phyloP scores from a whole-genome alignment of 768 basidiomycete genomes.

The Coprinopsis sp. region DNA sequence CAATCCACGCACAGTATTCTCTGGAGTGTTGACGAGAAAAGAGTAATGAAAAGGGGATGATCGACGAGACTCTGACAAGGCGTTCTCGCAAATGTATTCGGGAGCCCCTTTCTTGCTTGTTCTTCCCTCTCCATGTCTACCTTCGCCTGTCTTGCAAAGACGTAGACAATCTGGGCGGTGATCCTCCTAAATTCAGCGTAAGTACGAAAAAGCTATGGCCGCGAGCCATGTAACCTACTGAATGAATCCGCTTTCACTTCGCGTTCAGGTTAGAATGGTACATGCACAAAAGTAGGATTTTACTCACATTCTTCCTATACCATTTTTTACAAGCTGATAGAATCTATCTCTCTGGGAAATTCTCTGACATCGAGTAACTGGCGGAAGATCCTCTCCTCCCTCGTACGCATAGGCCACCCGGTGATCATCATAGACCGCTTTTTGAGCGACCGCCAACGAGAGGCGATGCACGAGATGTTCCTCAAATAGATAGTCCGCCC shows the following conservation, averaged over 20 bases:
- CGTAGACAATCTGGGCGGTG: too few relatives aligned
- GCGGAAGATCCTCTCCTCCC: neutral
- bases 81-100: neutral
- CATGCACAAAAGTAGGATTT: too few relatives aligned
- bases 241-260: neutral
- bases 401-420: conserved; percentile 1
- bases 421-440: conserved; percentile 6
- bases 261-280: too few relatives aligned
- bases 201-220: too few relatives aligned
- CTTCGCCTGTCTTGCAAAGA: conserved; percentile 7
- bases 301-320: conserved; percentile 1
- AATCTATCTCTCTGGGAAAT: conserved; percentile 2
- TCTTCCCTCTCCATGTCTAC: conserved; percentile 5
- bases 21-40: conserved; percentile 3
- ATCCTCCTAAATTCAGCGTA: too few relatives aligned
- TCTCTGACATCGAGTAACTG: conserved; percentile 3
- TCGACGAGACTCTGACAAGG: conserved; percentile 4
- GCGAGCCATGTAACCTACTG: too few relatives aligned
- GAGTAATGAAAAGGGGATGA: conserved; percentile 2
- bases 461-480: neutral
- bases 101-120: conserved; percentile 1
- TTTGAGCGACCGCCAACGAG: neutral
- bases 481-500: neutral
- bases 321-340: conserved; percentile 1
- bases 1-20: neutral